Percentiles rank a stretch among this genome's conserved stretches.
Evolutionary conservation across 768 basidiomycete species (phyloP).

Genomic region (Rhizopogon vesiculosus): DNA sequence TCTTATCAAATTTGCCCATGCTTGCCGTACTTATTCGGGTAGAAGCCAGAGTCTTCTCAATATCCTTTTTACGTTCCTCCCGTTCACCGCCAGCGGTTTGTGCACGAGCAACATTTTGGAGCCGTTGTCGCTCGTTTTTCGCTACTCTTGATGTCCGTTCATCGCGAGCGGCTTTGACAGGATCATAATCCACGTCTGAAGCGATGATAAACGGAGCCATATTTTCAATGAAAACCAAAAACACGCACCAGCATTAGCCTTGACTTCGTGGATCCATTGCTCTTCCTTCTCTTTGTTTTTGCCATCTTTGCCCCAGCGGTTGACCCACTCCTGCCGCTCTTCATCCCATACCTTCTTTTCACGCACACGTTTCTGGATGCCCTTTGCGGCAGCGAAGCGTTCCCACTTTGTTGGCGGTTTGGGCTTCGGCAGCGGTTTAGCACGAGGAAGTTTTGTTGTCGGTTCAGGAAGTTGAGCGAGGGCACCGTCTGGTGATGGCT

Average conservation of each 20-base stretch:
- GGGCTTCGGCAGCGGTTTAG: conserved; percentile 90
- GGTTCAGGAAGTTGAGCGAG: conserved; percentile 78
- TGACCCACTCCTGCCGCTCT: conserved; percentile 88
- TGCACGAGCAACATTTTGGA: conserved; percentile 67
- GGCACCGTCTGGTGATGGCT: conserved; percentile 73
- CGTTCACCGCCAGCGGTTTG: conserved; percentile 31
- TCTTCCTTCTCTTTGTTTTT: conserved; percentile 85
- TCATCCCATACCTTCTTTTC: conserved; percentile 93
- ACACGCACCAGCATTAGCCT: conserved; percentile 72
- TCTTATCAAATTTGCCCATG: conserved; percentile 91
- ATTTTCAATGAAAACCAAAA: neutral
- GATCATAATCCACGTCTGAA: conserved; percentile 76
- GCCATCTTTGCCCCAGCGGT: conserved; percentile 84
- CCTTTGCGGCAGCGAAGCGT: conserved; percentile 89
- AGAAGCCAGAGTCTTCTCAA: conserved; percentile 73
- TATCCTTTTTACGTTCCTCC: conserved; percentile 59
- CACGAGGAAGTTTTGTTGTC: conserved; percentile 73
- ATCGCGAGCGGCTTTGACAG: conserved; percentile 67
- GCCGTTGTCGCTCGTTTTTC: conserved; percentile 79
- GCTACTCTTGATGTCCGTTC: conserved; percentile 76
- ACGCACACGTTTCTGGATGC: conserved; percentile 74
- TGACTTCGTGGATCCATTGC: conserved; percentile 92
- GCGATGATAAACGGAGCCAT: neutral
- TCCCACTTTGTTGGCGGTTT: conserved; percentile 97
- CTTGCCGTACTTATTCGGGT: conserved; percentile 86